phyloP scores from a whole-genome alignment of 164 flowering plant genomes.

The Macadamia integrifolia region DNA sequence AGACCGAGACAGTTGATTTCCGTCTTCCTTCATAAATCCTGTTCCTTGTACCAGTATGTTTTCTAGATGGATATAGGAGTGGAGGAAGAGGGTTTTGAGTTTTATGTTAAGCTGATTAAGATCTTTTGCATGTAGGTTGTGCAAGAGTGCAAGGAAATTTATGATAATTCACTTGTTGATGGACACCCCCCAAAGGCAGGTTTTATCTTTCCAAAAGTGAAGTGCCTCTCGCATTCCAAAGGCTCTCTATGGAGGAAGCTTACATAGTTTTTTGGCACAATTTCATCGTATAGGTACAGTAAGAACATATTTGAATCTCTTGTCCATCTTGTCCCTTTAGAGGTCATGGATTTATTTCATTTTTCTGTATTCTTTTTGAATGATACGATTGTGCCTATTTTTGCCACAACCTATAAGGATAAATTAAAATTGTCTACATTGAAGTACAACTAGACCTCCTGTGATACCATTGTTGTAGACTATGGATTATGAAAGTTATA shows the following conservation, averaged over 20 bases:
- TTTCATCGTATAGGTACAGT: neutral
- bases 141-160: slow-evolving; percentile 95
- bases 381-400: neutral
- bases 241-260: slow-evolving; percentile 79
- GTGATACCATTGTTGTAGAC: neutral
- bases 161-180: slow-evolving; percentile 74
- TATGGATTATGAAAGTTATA: neutral
- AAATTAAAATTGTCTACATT: neutral
- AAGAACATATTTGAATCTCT: neutral
- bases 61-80: too few relatives aligned
- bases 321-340: neutral
- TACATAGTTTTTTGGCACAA: slow-evolving; percentile 24
- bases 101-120: neutral
- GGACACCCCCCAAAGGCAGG: slow-evolving; percentile 85
- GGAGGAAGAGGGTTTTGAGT: neutral
- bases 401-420: neutral
- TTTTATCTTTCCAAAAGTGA: slow-evolving; percentile 80
- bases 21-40: neutral
- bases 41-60: neutral
- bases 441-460: neutral
- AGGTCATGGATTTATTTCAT: neutral
- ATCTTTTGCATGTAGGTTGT: slow-evolving; percentile 57
- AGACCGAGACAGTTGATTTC: too few relatives aligned
- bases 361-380: neutral
- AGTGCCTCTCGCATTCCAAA: slow-evolving; percentile 57